Base-by-base conservation (phyloP, 148 eudicot species). In the Salicornia ramosissima region DNA sequence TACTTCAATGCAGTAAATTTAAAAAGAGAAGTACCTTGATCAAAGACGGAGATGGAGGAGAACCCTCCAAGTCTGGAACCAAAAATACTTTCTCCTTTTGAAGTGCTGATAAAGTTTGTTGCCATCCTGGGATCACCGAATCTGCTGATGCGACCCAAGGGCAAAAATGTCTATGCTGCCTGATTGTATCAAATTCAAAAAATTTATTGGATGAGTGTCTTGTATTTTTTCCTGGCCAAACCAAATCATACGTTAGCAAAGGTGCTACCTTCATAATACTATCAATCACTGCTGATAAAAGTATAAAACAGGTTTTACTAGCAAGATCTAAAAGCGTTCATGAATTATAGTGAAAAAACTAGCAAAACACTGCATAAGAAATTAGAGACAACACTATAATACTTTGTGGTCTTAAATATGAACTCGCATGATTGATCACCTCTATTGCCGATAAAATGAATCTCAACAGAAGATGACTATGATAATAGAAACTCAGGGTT, bases 81-180 rank as follows among this genome's bases (percentile, higher is more conserved):
- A 77, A 75, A 64, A 84, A 84, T 65, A 86, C 90, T 74, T 86
- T 85, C 72, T 82, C 86, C 67, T 86, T 86, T 67, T 81, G 85
- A 64, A 93, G 83, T 79, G 96, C 98, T 72, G 84, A 75, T 65
- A 93, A 77, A 46, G 87, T 79, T 80, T 85, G 96, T 46, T 84
- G 76, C 98, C 98, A 93, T 76, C 98, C 98, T 68, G 96, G 87
- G 57, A 67, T 50, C 36, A 81, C 70, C 59, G 81, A 71, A 43
- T 72, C 82, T 12, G 73, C 67, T 9, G 92, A 84, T 55, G 81
- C 64, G 69, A 87, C 84, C 98, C 96, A 93, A 50, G 98, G 95
- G 74, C 98, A 93, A 80, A 92, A 92, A 73, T 83, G 84, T 57
- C 97, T 83, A 72, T 92, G 97, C 81, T 86, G 97, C 75, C 77